Evolutionary conservation across 192 early-diverging fungal genomes (phyloP).

Genomic region (Chytriomyces hyalinus): DNA sequence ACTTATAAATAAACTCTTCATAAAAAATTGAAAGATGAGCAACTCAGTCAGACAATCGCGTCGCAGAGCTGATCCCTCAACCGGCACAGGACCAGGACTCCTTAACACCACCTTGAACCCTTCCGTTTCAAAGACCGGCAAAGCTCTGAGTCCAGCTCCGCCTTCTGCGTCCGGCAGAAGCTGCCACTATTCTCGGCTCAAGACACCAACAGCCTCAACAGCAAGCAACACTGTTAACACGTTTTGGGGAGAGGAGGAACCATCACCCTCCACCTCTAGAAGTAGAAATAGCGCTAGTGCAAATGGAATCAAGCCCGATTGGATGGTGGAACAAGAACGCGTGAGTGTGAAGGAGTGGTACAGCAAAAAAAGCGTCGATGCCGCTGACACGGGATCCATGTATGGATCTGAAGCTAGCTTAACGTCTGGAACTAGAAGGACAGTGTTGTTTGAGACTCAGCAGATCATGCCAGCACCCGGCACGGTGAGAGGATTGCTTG

Average conservation of each 20-base stretch:
- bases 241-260: slow-evolving; percentile 28
- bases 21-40: too few species aligned
- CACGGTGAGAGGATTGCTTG: slow-evolving; percentile 8
- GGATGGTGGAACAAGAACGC: neutral
- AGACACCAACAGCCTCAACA: neutral
- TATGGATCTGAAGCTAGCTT: neutral
- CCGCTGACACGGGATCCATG: neutral
- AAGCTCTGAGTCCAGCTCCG: neutral
- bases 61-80: neutral
- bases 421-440: neutral
- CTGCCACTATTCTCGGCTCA: neutral
- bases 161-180: neutral
- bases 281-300: neutral
- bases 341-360: slow-evolving; percentile 26
- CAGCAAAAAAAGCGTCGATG: slow-evolving; percentile 7
- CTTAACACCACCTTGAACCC: neutral
- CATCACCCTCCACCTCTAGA: neutral
- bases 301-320: neutral
- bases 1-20: too few species aligned
- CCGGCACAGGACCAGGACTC: neutral
- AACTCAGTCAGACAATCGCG: too few species aligned
- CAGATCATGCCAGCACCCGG: slow-evolving; percentile 39
- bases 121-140: neutral
- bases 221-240: neutral
- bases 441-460: slow-evolving; percentile 29